Evolutionary conservation across 2,329 filamentous ascomycete genomes (phyloP).

Genomic region (Dothistroma septosporum): DNA sequence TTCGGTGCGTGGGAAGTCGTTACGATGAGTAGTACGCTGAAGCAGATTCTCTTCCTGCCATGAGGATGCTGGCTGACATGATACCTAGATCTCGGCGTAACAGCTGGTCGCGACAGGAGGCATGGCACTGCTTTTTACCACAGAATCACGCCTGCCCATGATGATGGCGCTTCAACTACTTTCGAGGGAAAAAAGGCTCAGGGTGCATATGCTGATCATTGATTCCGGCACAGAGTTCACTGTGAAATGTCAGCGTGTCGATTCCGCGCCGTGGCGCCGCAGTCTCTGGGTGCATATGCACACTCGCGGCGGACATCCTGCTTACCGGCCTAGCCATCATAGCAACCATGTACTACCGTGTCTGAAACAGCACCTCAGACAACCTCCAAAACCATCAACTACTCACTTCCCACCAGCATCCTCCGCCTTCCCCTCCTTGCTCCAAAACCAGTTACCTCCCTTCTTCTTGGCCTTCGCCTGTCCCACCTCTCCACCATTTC

Average conservation of each 20-base stretch:
- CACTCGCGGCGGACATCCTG: neutral
- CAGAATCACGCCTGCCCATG: neutral
- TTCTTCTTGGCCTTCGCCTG: neutral
- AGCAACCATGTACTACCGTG: neutral
- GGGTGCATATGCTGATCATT: neutral
- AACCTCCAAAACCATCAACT: neutral
- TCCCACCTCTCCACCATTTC: neutral
- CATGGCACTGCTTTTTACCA: neutral
- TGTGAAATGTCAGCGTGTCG: neutral
- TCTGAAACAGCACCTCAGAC: neutral
- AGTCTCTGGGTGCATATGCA: neutral
- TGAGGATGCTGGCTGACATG: neutral
- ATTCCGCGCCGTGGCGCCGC: neutral
- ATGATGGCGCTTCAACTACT: neutral
- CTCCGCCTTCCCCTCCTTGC: neutral
- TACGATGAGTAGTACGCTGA: neutral
- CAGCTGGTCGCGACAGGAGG: neutral
- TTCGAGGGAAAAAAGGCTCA: neutral
- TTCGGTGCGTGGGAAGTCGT: neutral
- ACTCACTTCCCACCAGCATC: neutral
- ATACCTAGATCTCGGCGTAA: neutral
- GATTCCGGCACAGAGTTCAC: neutral
- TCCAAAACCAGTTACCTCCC: neutral
- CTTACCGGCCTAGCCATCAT: neutral
- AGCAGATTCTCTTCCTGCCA: neutral